Evolutionary conservation across 768 basidiomycete genomes (phyloP).

Genomic region (Termitomyces sp.): DNA sequence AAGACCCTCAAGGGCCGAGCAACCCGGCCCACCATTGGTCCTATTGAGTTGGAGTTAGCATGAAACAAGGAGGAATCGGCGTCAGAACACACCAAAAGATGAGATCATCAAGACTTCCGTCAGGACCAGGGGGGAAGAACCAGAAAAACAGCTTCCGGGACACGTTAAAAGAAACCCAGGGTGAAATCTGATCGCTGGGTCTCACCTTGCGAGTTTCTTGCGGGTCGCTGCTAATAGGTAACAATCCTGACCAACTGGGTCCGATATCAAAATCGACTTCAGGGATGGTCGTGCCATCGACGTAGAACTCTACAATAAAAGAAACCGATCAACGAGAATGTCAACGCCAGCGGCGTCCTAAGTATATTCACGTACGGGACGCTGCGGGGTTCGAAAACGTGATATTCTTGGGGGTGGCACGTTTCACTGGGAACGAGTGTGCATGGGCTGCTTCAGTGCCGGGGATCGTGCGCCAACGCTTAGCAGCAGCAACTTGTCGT

Average conservation of each 20-base stretch:
- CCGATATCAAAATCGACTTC: conserved; percentile 71
- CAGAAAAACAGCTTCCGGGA: conserved; percentile 70
- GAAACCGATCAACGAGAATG: background rate
- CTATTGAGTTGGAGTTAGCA: conserved; percentile 25
- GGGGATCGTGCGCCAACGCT: conserved; percentile 27
- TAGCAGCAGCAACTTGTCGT: conserved; percentile 44
- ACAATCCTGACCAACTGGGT: conserved; percentile 69
- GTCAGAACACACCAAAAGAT: conserved; percentile 56
- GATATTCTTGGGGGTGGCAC: conserved; percentile 48
- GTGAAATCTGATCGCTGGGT: too few species aligned
- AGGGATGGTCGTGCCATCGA: conserved; percentile 62
- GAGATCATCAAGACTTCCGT: conserved; percentile 67
- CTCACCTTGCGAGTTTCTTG: conserved; percentile 64
- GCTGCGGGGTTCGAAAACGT: conserved; percentile 69
- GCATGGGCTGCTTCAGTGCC: conserved; percentile 6
- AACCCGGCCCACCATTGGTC: conserved; percentile 82
- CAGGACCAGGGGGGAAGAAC: conserved; percentile 78
- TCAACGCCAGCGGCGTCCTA: background rate
- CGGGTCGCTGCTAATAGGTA: conserved; percentile 59
- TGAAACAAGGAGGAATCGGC: background rate
- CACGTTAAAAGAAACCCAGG: background rate
- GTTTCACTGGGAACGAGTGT: conserved; percentile 10
- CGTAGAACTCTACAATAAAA: conserved; percentile 55
- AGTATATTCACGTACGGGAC: conserved; percentile 38
- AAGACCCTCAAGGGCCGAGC: conserved; percentile 68